phyloP scores from a whole-genome alignment of 306 rosid species.

The Styphnolobium japonicum region DNA sequence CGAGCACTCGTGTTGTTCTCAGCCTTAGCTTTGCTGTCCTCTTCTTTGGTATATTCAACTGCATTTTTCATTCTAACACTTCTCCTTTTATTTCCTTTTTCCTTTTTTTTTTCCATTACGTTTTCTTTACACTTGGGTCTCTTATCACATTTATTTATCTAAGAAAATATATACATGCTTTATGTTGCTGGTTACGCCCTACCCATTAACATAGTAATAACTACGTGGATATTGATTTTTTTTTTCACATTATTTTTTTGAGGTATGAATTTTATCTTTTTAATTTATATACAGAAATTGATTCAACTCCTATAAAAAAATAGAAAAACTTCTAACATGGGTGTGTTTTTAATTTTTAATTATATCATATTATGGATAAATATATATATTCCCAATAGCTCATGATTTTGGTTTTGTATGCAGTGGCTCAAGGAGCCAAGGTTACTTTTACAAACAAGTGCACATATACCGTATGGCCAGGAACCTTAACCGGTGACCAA shows the following conservation, averaged over 20 bases:
- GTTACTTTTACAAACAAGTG: constrained; percentile 52
- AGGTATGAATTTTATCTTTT: no score
- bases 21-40: background rate
- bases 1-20: background rate
- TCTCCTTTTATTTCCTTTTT: background rate
- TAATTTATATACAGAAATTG: no score
- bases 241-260: no score
- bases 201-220: no score
- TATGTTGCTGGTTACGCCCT: no score
- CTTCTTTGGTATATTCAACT: background rate
- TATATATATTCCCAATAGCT: background rate
- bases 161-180: background rate
- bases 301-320: no score
- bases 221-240: no score
- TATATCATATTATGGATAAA: background rate
- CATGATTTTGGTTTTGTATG: background rate
- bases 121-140: no score
- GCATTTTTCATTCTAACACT: background rate
- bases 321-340: no score
- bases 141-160: background rate
- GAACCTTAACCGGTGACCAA: constrained; percentile 43
- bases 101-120: background rate
- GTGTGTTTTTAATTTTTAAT: no score
- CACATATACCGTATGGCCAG: constrained; percentile 58
- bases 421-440: constrained; percentile 31